Base-by-base conservation (phyloP, 495 filamentous ascomycete species). In the Neurospora cerealis region DNA sequence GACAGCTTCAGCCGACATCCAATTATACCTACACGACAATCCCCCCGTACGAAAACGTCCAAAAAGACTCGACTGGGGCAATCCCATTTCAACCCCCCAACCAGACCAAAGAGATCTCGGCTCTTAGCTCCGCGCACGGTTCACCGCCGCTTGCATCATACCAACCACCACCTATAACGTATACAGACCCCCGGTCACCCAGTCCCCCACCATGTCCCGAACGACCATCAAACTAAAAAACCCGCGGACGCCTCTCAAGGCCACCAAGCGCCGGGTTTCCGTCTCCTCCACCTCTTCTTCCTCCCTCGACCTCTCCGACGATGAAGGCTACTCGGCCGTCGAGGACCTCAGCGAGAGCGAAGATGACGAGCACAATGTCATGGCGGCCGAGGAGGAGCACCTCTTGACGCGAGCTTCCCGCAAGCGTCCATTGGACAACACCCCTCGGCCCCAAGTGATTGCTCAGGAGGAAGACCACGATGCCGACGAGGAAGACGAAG, bases 291-390 rank as follows among this genome's bases (percentile, higher is more conserved):
- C 82, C 10, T 86, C 85, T 2, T 83, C 83, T 69, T 84, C 83
- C 13, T 86, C 85, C 0, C 78, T 86, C 70, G 79, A 86, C 76
- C 84, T 87, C 40, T 88, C 89, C 7, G 88, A 92, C 73, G 90
- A 94, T 72, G 90, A 91, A 72, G 87, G 86, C 66, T 92, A 92
- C 78, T 90, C 89, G 17, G 92, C 86, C 21, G 90, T 95, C 41
- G 91, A 94, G 75, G 88, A 92, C 44, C 91, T 96, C 74, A 91
- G 88, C 72, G 93, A 94, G 69, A 91, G 87, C 10, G 91, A 92
- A 70, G 82, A 85, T 72, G 91, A 93, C 80, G 91, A 93, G 76
- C 87, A 89, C 78, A 88, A 90, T 83, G 86, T 93, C 36, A 87
- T 90, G 76, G 87, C 89, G 82, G 83, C 88, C 76, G 92, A 96